phyloP scores from a whole-genome alignment of 257 asterid genomes.

The Lantana camara region DNA sequence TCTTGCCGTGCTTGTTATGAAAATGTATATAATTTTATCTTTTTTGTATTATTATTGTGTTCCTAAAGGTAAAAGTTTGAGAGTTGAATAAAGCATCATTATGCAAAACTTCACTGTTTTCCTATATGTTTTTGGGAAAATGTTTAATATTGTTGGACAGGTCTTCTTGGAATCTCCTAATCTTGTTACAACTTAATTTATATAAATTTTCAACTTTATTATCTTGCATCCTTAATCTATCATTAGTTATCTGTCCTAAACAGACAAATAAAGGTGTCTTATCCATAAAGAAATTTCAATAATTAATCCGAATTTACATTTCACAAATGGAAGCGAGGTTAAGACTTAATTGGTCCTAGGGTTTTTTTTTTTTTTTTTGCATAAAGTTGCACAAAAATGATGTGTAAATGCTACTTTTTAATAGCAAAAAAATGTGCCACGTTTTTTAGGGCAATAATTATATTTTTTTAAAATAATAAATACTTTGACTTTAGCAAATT shows the following conservation, averaged over 20 bases:
- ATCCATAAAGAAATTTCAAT: constrained; percentile 16
- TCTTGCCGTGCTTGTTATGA: constrained; percentile 22
- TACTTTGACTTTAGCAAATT: too few species aligned
- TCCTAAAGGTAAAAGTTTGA: constrained; percentile 22
- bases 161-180: not conserved
- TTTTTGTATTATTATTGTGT: not conserved
- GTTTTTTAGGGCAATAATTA: too few species aligned
- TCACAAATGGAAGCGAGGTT: constrained; percentile 7
- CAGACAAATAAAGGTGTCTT: constrained; percentile 24
- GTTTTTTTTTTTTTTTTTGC: not conserved
- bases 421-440: too few species aligned
- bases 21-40: constrained; percentile 13
- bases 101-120: constrained; percentile 20
- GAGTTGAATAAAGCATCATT: constrained; percentile 31
- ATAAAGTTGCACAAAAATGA: too few species aligned
- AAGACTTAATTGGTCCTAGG: constrained; percentile 27
- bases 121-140: constrained; percentile 16
- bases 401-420: too few species aligned
- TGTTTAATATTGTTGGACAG: constrained; percentile 15
- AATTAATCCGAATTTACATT: constrained; percentile 7
- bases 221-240: constrained; percentile 7
- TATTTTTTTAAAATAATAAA: too few species aligned
- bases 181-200: not conserved
- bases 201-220: not conserved
- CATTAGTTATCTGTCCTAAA: not conserved